These are phyloP conservation scores for Schizonepeta tenuifolia DNA, from an alignment of 257 asterid genomes.

Conservation along the genomic window DNA sequence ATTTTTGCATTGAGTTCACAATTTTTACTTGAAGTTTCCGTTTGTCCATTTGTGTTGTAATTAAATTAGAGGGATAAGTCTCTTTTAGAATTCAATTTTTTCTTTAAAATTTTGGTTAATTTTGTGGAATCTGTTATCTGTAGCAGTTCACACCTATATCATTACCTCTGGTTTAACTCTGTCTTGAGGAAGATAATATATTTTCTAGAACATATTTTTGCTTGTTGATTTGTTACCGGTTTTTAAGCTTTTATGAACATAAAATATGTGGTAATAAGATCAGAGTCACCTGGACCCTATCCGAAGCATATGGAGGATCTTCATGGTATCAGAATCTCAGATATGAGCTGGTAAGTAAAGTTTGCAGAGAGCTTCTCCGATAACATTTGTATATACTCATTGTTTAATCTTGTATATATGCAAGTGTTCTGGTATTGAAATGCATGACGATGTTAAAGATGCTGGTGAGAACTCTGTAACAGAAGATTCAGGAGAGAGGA, in stretches of 20 bases:
- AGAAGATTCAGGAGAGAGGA: constrained; percentile 52
- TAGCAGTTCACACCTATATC: too few species aligned
- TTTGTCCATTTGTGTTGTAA: constrained; percentile 20
- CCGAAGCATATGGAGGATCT: constrained; percentile 41
- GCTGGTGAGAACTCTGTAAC: constrained; percentile 40
- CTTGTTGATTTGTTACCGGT: constrained; percentile 15
- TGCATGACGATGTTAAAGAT: constrained; percentile 37
- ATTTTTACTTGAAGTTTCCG: constrained; percentile 6
- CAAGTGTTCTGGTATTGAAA: constrained; percentile 51
- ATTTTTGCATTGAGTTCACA: constrained; percentile 2
- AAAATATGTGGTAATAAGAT: constrained; percentile 19
- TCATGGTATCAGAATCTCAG: too few species aligned
- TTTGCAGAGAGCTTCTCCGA: constrained; percentile 12
- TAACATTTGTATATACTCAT: constrained; percentile 16
- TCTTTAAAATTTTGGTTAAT: too few species aligned
- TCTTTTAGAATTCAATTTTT: too few species aligned
- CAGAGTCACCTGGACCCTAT: constrained; percentile 46
- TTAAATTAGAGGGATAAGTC: too few species aligned
- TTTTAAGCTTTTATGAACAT: neutral
- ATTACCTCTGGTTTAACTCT: too few species aligned
- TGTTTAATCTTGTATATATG: constrained; percentile 29
- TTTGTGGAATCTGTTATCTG: too few species aligned
- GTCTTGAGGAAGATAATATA: constrained; percentile 26
- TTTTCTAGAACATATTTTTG: constrained; percentile 15
- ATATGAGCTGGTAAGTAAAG: constrained; percentile 54